Percentiles rank a stretch among this genome's conserved stretches.
Evolutionary conservation across 768 basidiomycete species (phyloP).

Genomic region (Agrocybe pediades): DNA sequence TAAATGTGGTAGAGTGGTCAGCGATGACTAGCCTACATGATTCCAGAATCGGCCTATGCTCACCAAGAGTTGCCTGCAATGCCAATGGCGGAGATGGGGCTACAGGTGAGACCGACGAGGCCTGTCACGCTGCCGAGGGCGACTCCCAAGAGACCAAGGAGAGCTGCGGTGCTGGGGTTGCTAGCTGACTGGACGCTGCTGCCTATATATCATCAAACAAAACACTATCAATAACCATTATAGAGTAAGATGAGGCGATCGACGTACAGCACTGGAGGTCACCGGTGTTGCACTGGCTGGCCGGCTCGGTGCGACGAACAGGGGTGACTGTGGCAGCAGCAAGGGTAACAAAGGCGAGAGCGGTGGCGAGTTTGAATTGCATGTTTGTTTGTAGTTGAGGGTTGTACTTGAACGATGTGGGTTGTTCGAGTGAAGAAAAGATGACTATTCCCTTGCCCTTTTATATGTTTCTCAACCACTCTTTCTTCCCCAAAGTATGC

Average conservation of each 20-base stretch:
- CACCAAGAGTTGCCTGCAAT: constrained; percentile 16
- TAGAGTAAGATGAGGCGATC: too few species aligned
- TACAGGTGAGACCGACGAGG: constrained; percentile 18
- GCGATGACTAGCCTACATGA: not conserved
- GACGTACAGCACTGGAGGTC: constrained; percentile 22
- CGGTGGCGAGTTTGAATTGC: constrained; percentile 6
- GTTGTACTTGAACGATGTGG: not conserved
- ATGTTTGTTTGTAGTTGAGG: too few species aligned
- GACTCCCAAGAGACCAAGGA: constrained; percentile 21
- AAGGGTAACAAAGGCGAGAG: constrained; percentile 7
- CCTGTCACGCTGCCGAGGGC: constrained; percentile 3
- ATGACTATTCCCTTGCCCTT: too few species aligned
- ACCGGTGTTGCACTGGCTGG: constrained; percentile 18
- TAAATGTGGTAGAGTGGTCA: not conserved
- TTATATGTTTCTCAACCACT: too few species aligned
- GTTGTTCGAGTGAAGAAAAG: constrained; percentile 2
- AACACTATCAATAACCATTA: not conserved
- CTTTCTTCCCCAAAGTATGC: too few species aligned
- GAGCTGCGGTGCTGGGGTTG: constrained; percentile 1
- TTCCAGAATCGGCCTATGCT: too few species aligned
- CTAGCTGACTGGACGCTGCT: constrained; percentile 7
- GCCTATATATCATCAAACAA: not conserved
- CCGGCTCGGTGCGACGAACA: not conserved
- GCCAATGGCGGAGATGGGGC: constrained; percentile 23
- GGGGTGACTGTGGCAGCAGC: constrained; percentile 10